Conservation (phyloP, 192 early-diverging fungal species). For the Coemansia sp. region DNA sequence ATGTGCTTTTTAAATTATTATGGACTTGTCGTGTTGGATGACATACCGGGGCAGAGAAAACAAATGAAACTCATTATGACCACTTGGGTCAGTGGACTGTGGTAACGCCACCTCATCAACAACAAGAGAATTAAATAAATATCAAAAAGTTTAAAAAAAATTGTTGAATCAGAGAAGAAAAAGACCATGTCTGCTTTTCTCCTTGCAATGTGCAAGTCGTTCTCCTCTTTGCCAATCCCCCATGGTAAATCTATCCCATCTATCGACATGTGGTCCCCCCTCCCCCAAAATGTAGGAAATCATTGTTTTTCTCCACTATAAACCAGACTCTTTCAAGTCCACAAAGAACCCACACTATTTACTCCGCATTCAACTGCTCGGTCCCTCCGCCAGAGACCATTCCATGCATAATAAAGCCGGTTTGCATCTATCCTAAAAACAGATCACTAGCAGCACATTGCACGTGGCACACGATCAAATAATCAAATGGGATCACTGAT, state of each 20-base stretch:
- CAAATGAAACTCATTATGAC: conserved; percentile 65
- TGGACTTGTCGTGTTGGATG: too few species aligned
- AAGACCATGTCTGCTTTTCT: neutral
- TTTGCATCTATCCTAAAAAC: too few species aligned
- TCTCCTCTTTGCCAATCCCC: too few species aligned
- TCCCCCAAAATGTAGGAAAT: neutral
- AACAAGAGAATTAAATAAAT: neutral
- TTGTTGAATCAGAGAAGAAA: neutral
- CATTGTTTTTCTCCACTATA: neutral
- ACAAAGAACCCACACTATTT: neutral
- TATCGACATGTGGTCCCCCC: neutral
- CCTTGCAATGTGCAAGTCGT: neutral
- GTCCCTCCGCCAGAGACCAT: neutral
- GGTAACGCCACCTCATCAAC: conserved; percentile 20
- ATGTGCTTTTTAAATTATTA: too few species aligned
- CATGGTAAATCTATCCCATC: too few species aligned
- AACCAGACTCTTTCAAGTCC: neutral
- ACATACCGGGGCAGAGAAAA: conserved; percentile 61
- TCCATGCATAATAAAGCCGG: neutral
- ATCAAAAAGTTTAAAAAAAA: neutral
- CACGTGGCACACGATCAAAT: neutral
- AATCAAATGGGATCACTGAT: neutral
- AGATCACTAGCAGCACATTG: too few species aligned
- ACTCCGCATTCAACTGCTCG: neutral
- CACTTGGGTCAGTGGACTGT: conserved; percentile 61